Conservation (phyloP, 805 yeast species). For the Yarrowia osloensis region DNA sequence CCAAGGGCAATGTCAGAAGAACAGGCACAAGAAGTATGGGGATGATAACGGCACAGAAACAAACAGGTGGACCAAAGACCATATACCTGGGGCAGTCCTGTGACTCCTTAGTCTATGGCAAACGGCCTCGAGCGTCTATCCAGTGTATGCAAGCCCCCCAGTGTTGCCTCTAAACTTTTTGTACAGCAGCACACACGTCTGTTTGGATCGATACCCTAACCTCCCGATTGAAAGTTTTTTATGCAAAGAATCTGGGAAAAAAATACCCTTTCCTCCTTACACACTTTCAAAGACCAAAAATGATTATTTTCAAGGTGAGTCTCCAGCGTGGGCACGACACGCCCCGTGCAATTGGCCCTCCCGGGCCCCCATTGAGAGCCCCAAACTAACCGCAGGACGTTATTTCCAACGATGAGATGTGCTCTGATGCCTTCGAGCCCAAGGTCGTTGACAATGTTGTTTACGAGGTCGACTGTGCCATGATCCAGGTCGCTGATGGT, state of each 20-base stretch:
- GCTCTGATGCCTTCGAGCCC: conserved; percentile 96
- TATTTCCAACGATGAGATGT: conserved; percentile 85
- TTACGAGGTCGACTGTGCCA: conserved; percentile 94
- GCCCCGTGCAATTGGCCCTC: neutral
- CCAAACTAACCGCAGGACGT: conserved; percentile 56
- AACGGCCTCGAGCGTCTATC: neutral
- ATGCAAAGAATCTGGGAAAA: conserved; percentile 13
- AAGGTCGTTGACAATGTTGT: conserved; percentile 85
- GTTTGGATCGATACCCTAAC: conserved; percentile 2
- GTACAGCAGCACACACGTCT: neutral
- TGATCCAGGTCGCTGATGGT: conserved; percentile 80
- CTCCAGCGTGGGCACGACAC: neutral
- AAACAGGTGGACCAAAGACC: neutral
- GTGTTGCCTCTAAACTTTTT: conserved; percentile 25
- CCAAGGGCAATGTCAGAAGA: neutral
- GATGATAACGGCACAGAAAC: neutral
- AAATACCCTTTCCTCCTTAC: conserved; percentile 21
- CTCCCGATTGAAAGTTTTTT: conserved; percentile 14
- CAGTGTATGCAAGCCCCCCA: neutral
- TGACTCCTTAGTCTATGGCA: neutral
- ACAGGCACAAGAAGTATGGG: neutral
- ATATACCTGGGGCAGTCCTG: neutral
- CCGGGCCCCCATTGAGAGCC: neutral
- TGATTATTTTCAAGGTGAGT: conserved; percentile 31
- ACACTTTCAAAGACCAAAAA: conserved; percentile 20